Percentiles rank a stretch among this genome's conserved stretches.
phyloP scores from a whole-genome alignment of 306 rosid species.

The Rubus parviflorus region DNA sequence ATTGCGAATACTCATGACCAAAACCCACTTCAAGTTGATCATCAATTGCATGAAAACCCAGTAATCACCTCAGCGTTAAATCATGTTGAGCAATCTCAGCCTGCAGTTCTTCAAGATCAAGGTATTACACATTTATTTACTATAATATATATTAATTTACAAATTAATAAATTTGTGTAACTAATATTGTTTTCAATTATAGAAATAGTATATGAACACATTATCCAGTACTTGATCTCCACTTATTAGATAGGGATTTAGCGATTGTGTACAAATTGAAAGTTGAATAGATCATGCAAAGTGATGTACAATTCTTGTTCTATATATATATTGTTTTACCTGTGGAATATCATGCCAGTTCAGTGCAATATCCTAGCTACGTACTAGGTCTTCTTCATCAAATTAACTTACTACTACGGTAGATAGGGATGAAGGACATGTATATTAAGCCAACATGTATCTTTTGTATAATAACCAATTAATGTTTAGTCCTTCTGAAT shows the following conservation, averaged over 20 bases:
- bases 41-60: slow-evolving; percentile 24
- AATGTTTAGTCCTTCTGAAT: too few relatives aligned
- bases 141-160: not conserved
- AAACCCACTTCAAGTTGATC: not conserved
- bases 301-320: not conserved
- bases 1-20: slow-evolving; percentile 43
- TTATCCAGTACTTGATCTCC: not conserved
- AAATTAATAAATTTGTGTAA: not conserved
- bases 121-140: slow-evolving; percentile 31
- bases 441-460: too few relatives aligned
- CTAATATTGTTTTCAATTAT: too few relatives aligned
- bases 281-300: not conserved
- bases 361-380: not conserved
- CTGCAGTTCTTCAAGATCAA: slow-evolving; percentile 38
- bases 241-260: not conserved
- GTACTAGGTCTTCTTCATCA: too few relatives aligned
- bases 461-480: too few relatives aligned
- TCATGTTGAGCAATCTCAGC: slow-evolving; percentile 35
- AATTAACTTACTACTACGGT: too few relatives aligned
- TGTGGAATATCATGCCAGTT: not conserved
- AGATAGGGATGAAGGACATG: too few relatives aligned
- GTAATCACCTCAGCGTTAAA: not conserved
- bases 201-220: too few relatives aligned
- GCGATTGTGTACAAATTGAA: not conserved
- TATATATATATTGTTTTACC: not conserved